Conservation (phyloP, 306 rosid species). For the Boehmeria nivea region DNA sequence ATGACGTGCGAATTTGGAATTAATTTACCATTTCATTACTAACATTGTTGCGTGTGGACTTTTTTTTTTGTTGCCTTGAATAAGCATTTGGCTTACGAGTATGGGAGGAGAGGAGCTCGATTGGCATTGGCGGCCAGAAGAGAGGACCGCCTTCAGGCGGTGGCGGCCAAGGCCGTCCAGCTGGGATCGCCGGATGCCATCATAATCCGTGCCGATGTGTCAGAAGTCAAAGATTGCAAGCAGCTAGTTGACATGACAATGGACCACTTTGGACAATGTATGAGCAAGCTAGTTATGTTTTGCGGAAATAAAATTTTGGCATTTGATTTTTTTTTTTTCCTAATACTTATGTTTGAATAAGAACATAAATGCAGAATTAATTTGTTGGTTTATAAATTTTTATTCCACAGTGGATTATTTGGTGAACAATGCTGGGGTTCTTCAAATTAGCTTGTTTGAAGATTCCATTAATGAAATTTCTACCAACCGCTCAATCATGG, state of each 20-base stretch:
- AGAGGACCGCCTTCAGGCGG: conserved; percentile 31
- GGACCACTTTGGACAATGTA: conserved; percentile 40
- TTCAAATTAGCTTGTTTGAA: conserved; percentile 11
- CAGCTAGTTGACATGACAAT: conserved; percentile 29
- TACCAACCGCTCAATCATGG: neutral
- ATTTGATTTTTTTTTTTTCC: too few species aligned
- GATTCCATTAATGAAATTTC: conserved; percentile 1
- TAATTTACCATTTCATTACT: too few species aligned
- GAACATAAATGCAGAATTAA: too few species aligned
- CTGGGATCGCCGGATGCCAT: conserved; percentile 36
- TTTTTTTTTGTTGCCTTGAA: neutral
- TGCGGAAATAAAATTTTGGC: too few species aligned
- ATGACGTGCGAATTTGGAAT: too few species aligned
- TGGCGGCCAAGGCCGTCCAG: conserved; percentile 23
- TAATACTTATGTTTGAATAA: too few species aligned
- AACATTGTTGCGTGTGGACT: neutral
- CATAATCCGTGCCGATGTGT: conserved; percentile 40
- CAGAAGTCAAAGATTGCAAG: conserved; percentile 32
- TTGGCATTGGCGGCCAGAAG: conserved; percentile 44
- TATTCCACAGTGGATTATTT: conserved; percentile 20
- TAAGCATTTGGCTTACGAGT: conserved; percentile 39
- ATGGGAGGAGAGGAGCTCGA: conserved; percentile 43
- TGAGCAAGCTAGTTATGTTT: too few species aligned
- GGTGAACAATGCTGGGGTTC: conserved; percentile 26
- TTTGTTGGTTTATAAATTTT: too few species aligned